phyloP scores from a whole-genome alignment of 495 filamentous ascomycete species.

The Pyronema omphalodes region DNA sequence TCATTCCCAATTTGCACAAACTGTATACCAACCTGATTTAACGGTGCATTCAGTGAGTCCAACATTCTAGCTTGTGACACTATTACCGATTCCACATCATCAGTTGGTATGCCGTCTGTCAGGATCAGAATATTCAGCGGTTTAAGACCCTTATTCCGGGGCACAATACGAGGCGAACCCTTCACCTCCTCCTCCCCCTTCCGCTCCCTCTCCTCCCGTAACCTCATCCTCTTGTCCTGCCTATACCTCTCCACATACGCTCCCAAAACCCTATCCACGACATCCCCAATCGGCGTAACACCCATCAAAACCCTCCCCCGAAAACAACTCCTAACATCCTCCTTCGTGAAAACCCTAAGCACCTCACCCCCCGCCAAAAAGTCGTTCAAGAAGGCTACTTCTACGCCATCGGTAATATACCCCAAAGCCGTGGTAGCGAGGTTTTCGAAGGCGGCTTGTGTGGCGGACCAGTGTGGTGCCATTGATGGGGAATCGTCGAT shows the following conservation, averaged over 20 bases:
- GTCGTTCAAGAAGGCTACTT: constrained; percentile 82
- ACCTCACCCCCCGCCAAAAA: constrained; percentile 28
- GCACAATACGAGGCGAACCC: no score
- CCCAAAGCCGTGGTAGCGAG: constrained; percentile 74
- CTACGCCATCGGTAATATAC: constrained; percentile 78
- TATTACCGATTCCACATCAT: constrained; percentile 61
- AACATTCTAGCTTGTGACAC: constrained; percentile 47
- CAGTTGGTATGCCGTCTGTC: constrained; percentile 73
- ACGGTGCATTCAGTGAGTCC: constrained; percentile 50
- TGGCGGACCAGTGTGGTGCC: constrained; percentile 56
- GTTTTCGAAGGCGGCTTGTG: constrained; percentile 45
- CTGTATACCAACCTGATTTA: constrained; percentile 84
- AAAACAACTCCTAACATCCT: constrained; percentile 20
- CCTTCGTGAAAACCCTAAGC: constrained; percentile 44
- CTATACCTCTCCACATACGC: constrained; percentile 41
- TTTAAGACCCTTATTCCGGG: constrained; percentile 28
- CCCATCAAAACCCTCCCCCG: constrained; percentile 31
- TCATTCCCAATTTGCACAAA: constrained; percentile 93
- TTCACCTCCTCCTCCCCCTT: constrained; percentile 8
- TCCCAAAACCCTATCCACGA: constrained; percentile 52
- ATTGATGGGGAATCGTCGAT: constrained; percentile 84
- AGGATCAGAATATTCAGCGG: constrained; percentile 88
- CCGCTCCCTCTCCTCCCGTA: no score
- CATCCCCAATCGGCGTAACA: constrained; percentile 56
- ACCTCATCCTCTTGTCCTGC: no score